Evolutionary conservation across 2,329 filamentous ascomycete genomes (phyloP).

Genomic region (Neurospora sp.): DNA sequence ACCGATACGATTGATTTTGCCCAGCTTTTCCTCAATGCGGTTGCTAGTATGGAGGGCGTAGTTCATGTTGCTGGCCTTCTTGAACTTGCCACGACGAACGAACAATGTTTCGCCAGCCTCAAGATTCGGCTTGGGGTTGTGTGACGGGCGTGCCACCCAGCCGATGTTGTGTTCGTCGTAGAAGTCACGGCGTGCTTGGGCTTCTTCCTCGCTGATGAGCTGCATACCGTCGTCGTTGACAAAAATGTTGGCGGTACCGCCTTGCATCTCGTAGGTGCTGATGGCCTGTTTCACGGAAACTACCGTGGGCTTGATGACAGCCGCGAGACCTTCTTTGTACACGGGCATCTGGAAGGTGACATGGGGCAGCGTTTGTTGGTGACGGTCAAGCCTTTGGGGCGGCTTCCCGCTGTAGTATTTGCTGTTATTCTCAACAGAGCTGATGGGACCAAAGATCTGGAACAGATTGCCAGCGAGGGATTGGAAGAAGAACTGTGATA

Average conservation of each 20-base stretch:
- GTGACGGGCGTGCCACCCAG: constrained; percentile 41
- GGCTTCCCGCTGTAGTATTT: constrained; percentile 33
- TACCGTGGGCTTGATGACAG: constrained; percentile 45
- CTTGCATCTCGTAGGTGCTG: constrained; percentile 48
- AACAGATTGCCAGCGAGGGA: constrained; percentile 38
- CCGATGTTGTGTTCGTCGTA: constrained; percentile 49
- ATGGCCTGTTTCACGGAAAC: constrained; percentile 46
- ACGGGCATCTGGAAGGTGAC: constrained; percentile 41
- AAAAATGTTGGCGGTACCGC: constrained; percentile 59
- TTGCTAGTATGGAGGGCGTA: constrained; percentile 46
- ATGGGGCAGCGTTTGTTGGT: constrained; percentile 32
- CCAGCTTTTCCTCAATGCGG: constrained; percentile 44
- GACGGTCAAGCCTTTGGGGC: constrained; percentile 27
- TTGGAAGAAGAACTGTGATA: constrained; percentile 35
- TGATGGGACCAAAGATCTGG: constrained; percentile 41
- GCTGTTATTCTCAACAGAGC: constrained; percentile 33
- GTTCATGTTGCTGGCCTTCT: constrained; percentile 61
- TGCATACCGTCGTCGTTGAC: constrained; percentile 62
- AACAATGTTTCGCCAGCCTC: constrained; percentile 40
- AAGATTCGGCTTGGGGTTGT: constrained; percentile 38
- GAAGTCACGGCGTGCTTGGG: constrained; percentile 39
- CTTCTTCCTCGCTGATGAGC: constrained; percentile 39
- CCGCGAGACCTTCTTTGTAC: constrained; percentile 37
- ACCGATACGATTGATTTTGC: constrained; percentile 28
- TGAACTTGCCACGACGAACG: constrained; percentile 49